phyloP scores from a whole-genome alignment of 495 filamentous ascomycete species.

The Penicillium lividum region DNA sequence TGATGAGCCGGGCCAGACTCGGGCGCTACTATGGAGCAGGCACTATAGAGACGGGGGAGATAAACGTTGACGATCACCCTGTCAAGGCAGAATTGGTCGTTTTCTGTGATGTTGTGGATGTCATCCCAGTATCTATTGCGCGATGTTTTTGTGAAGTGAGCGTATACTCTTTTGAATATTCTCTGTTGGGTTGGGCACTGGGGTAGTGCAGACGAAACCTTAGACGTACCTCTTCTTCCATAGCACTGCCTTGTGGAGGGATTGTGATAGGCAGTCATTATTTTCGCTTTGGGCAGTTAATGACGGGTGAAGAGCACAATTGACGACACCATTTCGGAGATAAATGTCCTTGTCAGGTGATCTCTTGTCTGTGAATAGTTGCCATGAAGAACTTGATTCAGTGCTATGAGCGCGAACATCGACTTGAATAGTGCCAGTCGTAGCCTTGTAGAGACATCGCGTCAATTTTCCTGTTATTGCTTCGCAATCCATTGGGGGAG shows the following conservation, averaged over 20 bases:
- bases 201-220: not conserved
- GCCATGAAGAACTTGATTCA: not conserved
- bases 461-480: not conserved
- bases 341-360: not conserved
- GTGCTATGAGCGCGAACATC: not conserved
- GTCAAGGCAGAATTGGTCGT: not conserved
- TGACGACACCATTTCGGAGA: not conserved
- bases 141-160: not conserved
- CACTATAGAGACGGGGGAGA: not conserved
- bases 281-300: not conserved
- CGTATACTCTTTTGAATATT: too few relatives aligned
- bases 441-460: not conserved
- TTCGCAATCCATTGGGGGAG: not conserved
- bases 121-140: not conserved
- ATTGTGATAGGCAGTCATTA: not conserved
- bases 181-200: too few relatives aligned
- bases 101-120: not conserved
- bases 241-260: not conserved
- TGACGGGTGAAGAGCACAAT: not conserved
- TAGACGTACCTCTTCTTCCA: not conserved
- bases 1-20: not conserved
- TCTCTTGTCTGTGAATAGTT: not conserved
- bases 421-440: not conserved
- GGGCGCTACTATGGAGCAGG: not conserved
- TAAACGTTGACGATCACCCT: slow-evolving; percentile 1